phyloP scores from a whole-genome alignment of 2,329 filamentous ascomycete genomes.

The Fusarium continuum region DNA sequence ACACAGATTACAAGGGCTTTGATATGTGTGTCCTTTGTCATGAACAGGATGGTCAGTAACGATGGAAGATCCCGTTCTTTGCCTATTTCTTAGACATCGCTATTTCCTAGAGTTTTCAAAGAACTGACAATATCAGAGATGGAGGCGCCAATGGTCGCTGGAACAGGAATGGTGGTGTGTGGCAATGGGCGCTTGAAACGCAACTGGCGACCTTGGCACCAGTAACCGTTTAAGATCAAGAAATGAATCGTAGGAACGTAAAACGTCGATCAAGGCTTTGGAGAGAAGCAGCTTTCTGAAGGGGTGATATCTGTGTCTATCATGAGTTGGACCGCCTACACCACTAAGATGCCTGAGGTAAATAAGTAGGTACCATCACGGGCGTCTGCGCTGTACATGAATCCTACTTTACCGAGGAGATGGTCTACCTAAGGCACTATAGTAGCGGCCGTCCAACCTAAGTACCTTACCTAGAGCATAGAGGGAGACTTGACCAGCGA shows the following conservation, averaged over 20 bases:
- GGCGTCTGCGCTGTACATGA: too few species aligned
- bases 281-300: not conserved
- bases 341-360: too few species aligned
- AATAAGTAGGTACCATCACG: too few species aligned
- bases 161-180: constrained; percentile 33
- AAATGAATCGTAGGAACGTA: constrained; percentile 17
- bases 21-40: not conserved
- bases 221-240: constrained; percentile 2
- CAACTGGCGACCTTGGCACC: constrained; percentile 12
- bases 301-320: not conserved
- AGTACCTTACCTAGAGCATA: too few species aligned
- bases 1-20: not conserved
- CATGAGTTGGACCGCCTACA: not conserved
- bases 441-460: too few species aligned
- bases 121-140: constrained; percentile 9
- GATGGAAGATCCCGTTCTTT: not conserved
- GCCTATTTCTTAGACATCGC: not conserved
- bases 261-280: not conserved
- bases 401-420: too few species aligned
- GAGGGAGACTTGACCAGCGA: constrained; percentile 6
- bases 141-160: constrained; percentile 10
- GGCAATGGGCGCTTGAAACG: constrained; percentile 23
- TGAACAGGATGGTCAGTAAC: not conserved
- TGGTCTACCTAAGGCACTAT: too few species aligned
- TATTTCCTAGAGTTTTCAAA: not conserved